Evolutionary conservation across 768 basidiomycete species (phyloP).

Genomic region (Tulasnella sp.): DNA sequence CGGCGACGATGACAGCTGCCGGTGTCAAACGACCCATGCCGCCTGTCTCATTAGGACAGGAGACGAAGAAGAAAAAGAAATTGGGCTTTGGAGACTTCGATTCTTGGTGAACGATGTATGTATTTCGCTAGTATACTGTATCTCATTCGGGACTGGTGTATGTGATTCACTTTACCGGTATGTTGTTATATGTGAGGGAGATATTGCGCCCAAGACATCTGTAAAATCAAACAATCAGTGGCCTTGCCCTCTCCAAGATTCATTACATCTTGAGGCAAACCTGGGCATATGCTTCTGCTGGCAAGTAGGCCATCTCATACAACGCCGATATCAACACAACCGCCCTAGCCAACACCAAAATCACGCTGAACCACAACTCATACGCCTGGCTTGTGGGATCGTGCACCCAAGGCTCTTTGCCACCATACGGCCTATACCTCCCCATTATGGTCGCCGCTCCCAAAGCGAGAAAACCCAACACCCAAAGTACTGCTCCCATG

Average conservation of each 20-base stretch:
- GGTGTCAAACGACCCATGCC: slow-evolving; percentile 15
- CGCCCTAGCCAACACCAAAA: not conserved
- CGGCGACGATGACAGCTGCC: slow-evolving; percentile 34
- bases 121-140: no score
- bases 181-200: not conserved
- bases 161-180: not conserved
- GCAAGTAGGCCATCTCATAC: slow-evolving; percentile 4
- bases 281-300: slow-evolving; percentile 8
- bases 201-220: slow-evolving; percentile 10
- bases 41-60: slow-evolving; percentile 25
- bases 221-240: not conserved
- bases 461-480: not conserved
- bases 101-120: not conserved
- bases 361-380: not conserved
- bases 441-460: not conserved
- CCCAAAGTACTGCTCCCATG: not conserved
- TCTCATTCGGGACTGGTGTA: no score
- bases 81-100: slow-evolving; percentile 88
- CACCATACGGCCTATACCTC: not conserved
- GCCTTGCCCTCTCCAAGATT: no score
- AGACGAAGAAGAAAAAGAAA: slow-evolving; percentile 68
- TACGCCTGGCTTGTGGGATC: not conserved
- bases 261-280: no score
- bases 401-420: not conserved
- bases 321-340: not conserved